Percentiles rank a stretch among this genome's conserved stretches.
phyloP scores from a whole-genome alignment of 257 asterid species.

The Solanum tarapatanum region DNA sequence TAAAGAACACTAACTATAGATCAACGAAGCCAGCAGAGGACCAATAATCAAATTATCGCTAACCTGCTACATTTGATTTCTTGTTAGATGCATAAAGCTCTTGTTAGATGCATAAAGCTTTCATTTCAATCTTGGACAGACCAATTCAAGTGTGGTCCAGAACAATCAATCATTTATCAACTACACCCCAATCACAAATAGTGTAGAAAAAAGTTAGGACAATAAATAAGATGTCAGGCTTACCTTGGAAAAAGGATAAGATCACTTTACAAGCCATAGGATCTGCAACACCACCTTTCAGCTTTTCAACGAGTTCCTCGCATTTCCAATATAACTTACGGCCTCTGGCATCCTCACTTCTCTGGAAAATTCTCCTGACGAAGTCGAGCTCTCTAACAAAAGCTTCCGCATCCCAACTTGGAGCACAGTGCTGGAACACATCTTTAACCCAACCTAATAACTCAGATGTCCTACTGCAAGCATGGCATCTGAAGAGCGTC shows the following conservation, averaged over 20 bases:
- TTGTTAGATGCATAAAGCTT: neutral
- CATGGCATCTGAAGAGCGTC: constrained; percentile 82
- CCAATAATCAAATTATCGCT: neutral
- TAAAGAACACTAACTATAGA: neutral
- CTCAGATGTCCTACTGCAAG: constrained; percentile 83
- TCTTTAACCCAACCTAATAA: constrained; percentile 93
- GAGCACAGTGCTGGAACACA: constrained; percentile 89
- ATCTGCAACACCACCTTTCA: constrained; percentile 60
- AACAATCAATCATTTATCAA: neutral
- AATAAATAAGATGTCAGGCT: neutral
- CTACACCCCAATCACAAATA: neutral
- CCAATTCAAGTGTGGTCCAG: neutral
- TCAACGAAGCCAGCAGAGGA: neutral
- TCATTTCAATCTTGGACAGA: neutral
- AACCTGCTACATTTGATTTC: neutral
- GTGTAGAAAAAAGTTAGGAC: neutral
- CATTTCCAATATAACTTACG: constrained; percentile 71
- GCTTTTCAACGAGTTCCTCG: constrained; percentile 69
- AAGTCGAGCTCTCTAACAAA: constrained; percentile 75
- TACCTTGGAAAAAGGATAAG: constrained; percentile 82
- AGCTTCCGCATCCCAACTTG: constrained; percentile 88
- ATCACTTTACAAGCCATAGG: constrained; percentile 52
- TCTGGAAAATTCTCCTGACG: constrained; percentile 77
- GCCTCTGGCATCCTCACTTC: constrained; percentile 79
- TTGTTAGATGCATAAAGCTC: neutral